Conservation (phyloP, 2,329 filamentous ascomycete species). For the Cyphellophora attinorum region DNA sequence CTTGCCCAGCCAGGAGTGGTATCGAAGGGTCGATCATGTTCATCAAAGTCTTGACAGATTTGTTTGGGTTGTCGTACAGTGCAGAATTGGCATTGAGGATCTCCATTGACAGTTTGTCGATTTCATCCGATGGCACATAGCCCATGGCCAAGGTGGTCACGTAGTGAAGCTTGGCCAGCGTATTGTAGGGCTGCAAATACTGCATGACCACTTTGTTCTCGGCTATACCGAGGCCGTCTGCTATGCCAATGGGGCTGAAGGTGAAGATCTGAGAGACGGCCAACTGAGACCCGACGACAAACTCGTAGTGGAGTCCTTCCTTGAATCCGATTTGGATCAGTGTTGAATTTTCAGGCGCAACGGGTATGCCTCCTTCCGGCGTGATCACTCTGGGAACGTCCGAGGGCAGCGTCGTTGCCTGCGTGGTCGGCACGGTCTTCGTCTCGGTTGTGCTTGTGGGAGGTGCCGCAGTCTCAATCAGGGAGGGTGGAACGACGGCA, state of each 20-base stretch:
- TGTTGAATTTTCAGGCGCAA: conserved; percentile 53
- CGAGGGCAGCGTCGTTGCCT: conserved; percentile 4
- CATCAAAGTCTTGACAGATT: conserved; percentile 63
- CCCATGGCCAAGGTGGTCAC: conserved; percentile 72
- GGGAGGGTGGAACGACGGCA: conserved; percentile 21
- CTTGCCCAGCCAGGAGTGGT: conserved; percentile 48
- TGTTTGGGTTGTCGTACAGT: conserved; percentile 62
- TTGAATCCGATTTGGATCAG: conserved; percentile 79
- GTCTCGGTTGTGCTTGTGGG: conserved; percentile 6
- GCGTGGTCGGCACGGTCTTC: conserved; percentile 1
- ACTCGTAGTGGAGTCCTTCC: conserved; percentile 71
- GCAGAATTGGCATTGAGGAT: conserved; percentile 61
- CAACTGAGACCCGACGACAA: conserved; percentile 61
- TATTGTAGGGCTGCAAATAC: conserved; percentile 29
- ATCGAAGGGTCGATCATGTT: conserved; percentile 76
- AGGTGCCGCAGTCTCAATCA: conserved; percentile 12
- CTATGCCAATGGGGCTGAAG: conserved; percentile 62
- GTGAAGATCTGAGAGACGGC: conserved; percentile 79
- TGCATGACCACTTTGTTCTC: conserved; percentile 19
- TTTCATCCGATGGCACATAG: conserved; percentile 62
- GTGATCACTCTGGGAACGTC: conserved; percentile 64
- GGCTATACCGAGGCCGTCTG: conserved; percentile 47
- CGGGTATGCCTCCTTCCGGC: conserved; percentile 51
- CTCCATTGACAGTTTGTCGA: conserved; percentile 58
- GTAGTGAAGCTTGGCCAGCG: conserved; percentile 56